Evolutionary conservation across 179 eudicot species (phyloP), one percentile per base, ranked within the genome.

Genomic region (Beta macrorhiza): DNA sequence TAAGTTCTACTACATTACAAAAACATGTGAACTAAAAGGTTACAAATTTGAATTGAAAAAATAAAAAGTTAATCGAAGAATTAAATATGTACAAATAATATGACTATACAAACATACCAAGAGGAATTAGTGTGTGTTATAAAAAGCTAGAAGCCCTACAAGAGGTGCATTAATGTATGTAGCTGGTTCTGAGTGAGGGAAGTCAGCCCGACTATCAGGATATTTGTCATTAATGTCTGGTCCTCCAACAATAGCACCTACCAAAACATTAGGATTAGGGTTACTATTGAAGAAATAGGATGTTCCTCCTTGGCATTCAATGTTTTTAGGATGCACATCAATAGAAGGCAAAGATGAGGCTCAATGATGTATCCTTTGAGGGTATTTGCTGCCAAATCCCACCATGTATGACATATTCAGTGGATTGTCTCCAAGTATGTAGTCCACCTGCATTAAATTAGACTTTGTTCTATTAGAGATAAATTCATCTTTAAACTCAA

Each of bases 351-450:
- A 79, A 17, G 91, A 85, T 6, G 89, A 86, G 12, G 86, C 93
- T 72, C 93, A 62, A 53, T 91, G 93, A 71, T 92, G 94, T 53
- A 92, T 90, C 49, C 76, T 87, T 55, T 81, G 78, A 5, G 96
- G 96, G 72, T 44, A 90, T 14, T 81, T 89, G 1, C 67, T 20
- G 10, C 93, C 90, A 49, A 89, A 91, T 67, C 93, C 95, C 47
- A 90, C 95, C 95, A 91, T 91, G 82, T 89, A 91, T 47, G 95
- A 91, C 92, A 90, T 90, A 0, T 82, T 84, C 53, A 82, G 13
- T 42, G 95, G 95, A 81, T 91, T 91, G 22, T 78, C 83, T 49
- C 95, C 93, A 0, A 91, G 78, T 74, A 89, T 88, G 32, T 91
- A 90, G 67, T 92, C 84, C 80, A 90, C 91, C 90, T 90, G 83